Conservation (phyloP, 2,329 filamentous ascomycete genomes). For the Diaporthe citriasiana region DNA sequence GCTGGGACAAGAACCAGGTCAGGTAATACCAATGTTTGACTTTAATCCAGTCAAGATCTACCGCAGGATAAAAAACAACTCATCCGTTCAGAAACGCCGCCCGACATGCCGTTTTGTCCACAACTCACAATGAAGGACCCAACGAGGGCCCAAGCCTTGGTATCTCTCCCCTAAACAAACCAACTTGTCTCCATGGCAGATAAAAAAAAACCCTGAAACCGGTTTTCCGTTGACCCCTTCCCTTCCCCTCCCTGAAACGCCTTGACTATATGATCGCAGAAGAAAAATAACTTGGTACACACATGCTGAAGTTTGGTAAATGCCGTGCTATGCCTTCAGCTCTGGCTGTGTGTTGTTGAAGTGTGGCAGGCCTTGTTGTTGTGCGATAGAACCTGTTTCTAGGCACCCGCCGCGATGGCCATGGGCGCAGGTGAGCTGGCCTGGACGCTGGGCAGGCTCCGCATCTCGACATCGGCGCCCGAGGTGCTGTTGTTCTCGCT, state of each 20-base stretch:
- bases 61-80: constrained; percentile 1
- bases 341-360: neutral
- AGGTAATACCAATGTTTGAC: constrained; percentile 15
- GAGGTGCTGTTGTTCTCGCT: constrained; percentile 53
- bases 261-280: constrained; percentile 26
- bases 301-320: constrained; percentile 3
- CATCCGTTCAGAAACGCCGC: constrained; percentile 8
- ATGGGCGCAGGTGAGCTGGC: constrained; percentile 66
- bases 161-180: constrained; percentile 25
- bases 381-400: constrained; percentile 12
- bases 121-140: constrained; percentile 11
- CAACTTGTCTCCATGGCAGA: constrained; percentile 27
- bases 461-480: constrained; percentile 66
- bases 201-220: neutral
- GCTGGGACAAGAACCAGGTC: neutral
- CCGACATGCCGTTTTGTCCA: constrained; percentile 30
- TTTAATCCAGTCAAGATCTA: constrained; percentile 30
- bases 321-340: neutral
- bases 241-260: constrained; percentile 11
- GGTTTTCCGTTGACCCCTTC: constrained; percentile 25
- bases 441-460: constrained; percentile 64
- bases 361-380: neutral
- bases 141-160: constrained; percentile 28
- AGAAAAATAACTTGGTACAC: neutral
- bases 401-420: constrained; percentile 61